Percentiles rank a stretch among this genome's conserved stretches.
Conservation (phyloP, 441 rosid species). For the Euphorbia corollata region DNA sequence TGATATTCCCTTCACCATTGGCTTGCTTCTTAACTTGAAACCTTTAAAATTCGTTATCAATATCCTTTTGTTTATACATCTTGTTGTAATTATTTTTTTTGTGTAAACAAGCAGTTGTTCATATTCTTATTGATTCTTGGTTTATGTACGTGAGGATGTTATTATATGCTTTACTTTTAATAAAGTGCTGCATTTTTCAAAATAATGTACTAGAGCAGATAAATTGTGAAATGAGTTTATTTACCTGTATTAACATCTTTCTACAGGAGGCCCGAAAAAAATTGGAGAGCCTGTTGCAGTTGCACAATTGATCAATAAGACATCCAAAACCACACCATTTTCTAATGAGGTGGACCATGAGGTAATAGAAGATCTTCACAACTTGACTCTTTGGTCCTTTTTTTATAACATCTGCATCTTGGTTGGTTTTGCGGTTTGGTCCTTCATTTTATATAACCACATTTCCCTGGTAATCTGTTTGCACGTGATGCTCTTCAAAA, state of each 20-base stretch:
- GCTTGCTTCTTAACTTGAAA: not conserved
- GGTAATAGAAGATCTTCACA: slow-evolving; percentile 29
- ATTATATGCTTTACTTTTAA: not conserved
- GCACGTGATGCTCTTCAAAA: not conserved
- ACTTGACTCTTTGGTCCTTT: not conserved
- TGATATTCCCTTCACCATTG: not conserved
- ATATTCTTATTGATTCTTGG: not conserved
- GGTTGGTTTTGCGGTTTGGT: not conserved
- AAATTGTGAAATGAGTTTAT: not conserved
- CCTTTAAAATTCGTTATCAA: slow-evolving; percentile 3
- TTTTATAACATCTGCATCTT: not conserved
- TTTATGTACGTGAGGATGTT: not conserved
- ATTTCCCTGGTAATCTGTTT: not conserved
- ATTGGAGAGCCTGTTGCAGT: slow-evolving; percentile 25
- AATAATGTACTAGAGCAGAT: not conserved
- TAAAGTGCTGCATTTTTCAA: not conserved
- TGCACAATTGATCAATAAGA: slow-evolving; percentile 28
- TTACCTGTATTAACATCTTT: slow-evolving; percentile 14
- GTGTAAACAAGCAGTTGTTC: not conserved
- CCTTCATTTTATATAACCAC: not conserved
- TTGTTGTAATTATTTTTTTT: not conserved
- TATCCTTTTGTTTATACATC: not conserved
- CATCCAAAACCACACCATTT: slow-evolving; percentile 23
- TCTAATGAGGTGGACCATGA: slow-evolving; percentile 27
- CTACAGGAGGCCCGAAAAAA: slow-evolving; percentile 37